A percentile compares a stretch with the other conserved stretches of the same genome.
Conservation (phyloP, 2,329 filamentous ascomycete species). For the Aspergillus spinulosporus region DNA sequence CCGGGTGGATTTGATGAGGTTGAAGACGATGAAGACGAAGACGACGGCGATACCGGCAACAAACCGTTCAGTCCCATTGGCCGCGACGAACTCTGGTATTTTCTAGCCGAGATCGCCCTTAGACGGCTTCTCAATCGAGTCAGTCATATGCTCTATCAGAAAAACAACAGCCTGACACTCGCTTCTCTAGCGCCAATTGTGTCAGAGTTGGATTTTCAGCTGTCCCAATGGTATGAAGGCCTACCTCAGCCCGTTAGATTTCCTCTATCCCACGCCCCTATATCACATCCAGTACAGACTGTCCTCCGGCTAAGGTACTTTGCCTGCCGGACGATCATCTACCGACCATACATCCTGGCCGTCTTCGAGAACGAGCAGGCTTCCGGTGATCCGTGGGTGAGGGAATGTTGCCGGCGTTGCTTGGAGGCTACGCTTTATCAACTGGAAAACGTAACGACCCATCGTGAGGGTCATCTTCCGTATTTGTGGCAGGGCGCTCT, state of each 20-base stretch:
- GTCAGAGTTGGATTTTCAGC: slow-evolving; percentile 76
- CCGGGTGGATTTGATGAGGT: slow-evolving; percentile 72
- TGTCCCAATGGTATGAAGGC: slow-evolving; percentile 82
- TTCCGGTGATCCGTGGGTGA: slow-evolving; percentile 68
- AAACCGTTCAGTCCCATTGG: slow-evolving; percentile 58
- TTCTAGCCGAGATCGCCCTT: slow-evolving; percentile 77
- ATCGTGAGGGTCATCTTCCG: slow-evolving; percentile 80
- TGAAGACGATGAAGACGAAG: slow-evolving; percentile 49
- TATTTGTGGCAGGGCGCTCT: slow-evolving; percentile 84
- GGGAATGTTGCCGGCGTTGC: slow-evolving; percentile 77
- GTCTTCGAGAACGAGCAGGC: slow-evolving; percentile 76
- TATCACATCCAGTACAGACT: slow-evolving; percentile 74
- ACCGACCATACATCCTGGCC: slow-evolving; percentile 77
- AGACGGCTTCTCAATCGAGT: slow-evolving; percentile 74
- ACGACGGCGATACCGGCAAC: slow-evolving; percentile 9
- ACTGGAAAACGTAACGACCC: slow-evolving; percentile 73
- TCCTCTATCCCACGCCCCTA: slow-evolving; percentile 65
- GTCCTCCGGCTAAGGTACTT: slow-evolving; percentile 78
- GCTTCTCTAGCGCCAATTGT: slow-evolving; percentile 75
- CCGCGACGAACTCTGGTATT: slow-evolving; percentile 81
- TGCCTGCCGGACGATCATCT: slow-evolving; percentile 83
- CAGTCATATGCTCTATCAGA: slow-evolving; percentile 76
- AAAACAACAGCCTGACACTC: slow-evolving; percentile 69
- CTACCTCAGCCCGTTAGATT: slow-evolving; percentile 75
- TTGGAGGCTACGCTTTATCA: slow-evolving; percentile 78